A percentile compares a stretch with the other conserved stretches of the same genome.
Evolutionary conservation across 495 filamentous ascomycete genomes (phyloP).

Genomic region (Neurospora discreta): DNA sequence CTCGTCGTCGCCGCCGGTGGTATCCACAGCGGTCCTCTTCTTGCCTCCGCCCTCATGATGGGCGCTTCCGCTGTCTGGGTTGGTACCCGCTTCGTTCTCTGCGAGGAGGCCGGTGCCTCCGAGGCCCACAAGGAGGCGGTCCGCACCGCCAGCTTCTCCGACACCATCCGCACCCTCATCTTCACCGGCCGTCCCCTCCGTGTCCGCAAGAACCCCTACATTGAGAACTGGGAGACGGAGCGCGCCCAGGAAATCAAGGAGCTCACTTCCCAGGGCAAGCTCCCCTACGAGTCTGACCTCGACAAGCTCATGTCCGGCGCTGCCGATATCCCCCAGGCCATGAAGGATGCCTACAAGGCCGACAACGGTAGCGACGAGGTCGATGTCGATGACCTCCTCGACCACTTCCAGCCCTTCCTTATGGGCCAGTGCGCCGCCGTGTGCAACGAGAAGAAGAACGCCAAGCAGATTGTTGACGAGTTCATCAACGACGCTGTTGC

Average conservation of each 20-base stretch:
- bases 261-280: conserved; percentile 73
- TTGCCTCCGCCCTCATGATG: conserved; percentile 86
- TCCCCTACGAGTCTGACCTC: conserved; percentile 90
- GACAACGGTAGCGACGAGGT: conserved; percentile 45
- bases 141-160: conserved; percentile 80
- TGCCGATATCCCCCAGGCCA: conserved; percentile 53
- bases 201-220: conserved; percentile 87
- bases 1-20: conserved; percentile 91
- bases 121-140: conserved; percentile 96
- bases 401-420: conserved; percentile 81
- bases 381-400: conserved; percentile 62
- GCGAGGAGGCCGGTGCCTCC: conserved; percentile 87
- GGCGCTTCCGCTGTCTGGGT: conserved; percentile 92
- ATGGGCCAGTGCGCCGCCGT: conserved; percentile 97
- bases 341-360: conserved; percentile 66
- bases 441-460: conserved; percentile 82
- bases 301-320: conserved; percentile 56
- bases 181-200: conserved; percentile 94
- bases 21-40: conserved; percentile 81
- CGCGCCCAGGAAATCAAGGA: conserved; percentile 80
- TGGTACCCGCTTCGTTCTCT: conserved; percentile 88
- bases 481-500: conserved; percentile 71
- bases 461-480: conserved; percentile 91
- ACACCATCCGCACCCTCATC: conserved; percentile 92
- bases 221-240: conserved; percentile 92